These are phyloP conservation scores for Micromonas pusilla DNA, from an alignment of 139 green algal species.

Conservation along the genomic window DNA sequence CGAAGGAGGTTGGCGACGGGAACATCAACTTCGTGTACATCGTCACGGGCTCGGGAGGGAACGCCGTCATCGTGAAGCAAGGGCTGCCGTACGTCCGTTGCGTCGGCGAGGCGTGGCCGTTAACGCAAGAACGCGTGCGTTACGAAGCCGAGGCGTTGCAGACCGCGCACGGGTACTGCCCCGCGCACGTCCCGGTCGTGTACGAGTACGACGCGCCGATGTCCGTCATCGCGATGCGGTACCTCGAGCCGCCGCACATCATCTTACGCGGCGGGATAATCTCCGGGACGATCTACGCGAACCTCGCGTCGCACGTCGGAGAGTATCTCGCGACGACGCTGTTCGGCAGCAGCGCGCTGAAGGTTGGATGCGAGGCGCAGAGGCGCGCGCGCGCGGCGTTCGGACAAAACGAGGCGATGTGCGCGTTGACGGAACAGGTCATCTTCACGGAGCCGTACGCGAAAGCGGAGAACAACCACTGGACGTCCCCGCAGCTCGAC, in stretches of 20 bases:
- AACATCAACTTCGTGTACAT: slow-evolving; percentile 99
- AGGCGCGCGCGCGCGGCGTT: slow-evolving; percentile 2
- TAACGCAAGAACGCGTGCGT: slow-evolving; percentile 63
- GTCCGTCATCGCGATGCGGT: slow-evolving; percentile 52
- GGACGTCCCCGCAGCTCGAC: slow-evolving; percentile 79
- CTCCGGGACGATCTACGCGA: slow-evolving; percentile 53
- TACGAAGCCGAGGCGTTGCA: slow-evolving; percentile 40
- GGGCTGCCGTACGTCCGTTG: slow-evolving; percentile 83
- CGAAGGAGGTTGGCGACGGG: slow-evolving; percentile 83
- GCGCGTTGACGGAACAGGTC: slow-evolving; percentile 85
- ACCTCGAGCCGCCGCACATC: slow-evolving; percentile 72
- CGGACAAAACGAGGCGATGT: slow-evolving; percentile 53
- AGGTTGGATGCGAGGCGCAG: slow-evolving; percentile 41
- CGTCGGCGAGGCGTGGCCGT: slow-evolving; percentile 82
- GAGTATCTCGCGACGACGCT: slow-evolving; percentile 58
- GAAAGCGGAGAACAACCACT: slow-evolving; percentile 57
- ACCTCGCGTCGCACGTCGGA: slow-evolving; percentile 61
- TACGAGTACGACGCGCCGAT: slow-evolving; percentile 36
- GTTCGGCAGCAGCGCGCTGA: slow-evolving; percentile 78
- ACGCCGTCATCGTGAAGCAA: slow-evolving; percentile 47
- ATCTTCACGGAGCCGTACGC: slow-evolving; percentile 92
- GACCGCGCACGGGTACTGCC: slow-evolving; percentile 40
- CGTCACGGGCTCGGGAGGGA: slow-evolving; percentile 63
- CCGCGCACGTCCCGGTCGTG: slow-evolving; percentile 69
- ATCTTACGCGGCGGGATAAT: slow-evolving; percentile 73